Conservation (phyloP, 2,329 filamentous ascomycete genomes). For the Colletotrichum lindemuthianum region DNA sequence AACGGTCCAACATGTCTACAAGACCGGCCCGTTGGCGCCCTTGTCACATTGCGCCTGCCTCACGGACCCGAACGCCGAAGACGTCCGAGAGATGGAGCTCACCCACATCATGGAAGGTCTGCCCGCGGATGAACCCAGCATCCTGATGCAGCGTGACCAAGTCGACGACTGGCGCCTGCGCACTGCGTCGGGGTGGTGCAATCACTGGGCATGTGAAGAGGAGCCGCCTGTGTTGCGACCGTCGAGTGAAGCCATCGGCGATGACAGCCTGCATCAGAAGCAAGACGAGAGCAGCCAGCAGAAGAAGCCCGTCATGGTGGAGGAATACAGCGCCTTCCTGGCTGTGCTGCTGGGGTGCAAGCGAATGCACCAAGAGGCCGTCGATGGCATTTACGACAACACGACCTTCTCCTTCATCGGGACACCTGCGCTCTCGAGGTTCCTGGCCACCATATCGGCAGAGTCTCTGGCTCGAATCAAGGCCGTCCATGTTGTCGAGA, state of each 20-base stretch:
- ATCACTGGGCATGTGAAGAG: slow-evolving; percentile 30
- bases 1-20: slow-evolving; percentile 27
- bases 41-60: slow-evolving; percentile 27
- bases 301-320: slow-evolving; percentile 3
- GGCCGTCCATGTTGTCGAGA: slow-evolving; percentile 15
- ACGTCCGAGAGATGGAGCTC: slow-evolving; percentile 22
- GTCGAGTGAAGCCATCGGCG: background rate
- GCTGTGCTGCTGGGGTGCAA: slow-evolving; percentile 27
- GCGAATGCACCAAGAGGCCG: slow-evolving; percentile 26
- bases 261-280: background rate
- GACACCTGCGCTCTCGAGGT: slow-evolving; percentile 9
- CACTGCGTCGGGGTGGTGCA: slow-evolving; percentile 16
- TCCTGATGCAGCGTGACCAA: slow-evolving; percentile 7
- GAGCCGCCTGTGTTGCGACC: slow-evolving; percentile 23
- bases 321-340: slow-evolving; percentile 33
- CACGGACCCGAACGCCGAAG: slow-evolving; percentile 26
- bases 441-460: background rate
- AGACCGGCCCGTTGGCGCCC: slow-evolving; percentile 20
- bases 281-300: background rate
- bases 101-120: slow-evolving; percentile 12
- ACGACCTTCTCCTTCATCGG: slow-evolving; percentile 36
- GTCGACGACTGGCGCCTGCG: slow-evolving; percentile 26
- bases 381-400: slow-evolving; percentile 25
- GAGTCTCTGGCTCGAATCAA: slow-evolving; percentile 11
- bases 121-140: slow-evolving; percentile 2